Percentiles rank a stretch among this genome's conserved stretches.
Conservation (phyloP, 2,329 filamentous ascomycete genomes). For the Pseudohalonectria lignicola region DNA sequence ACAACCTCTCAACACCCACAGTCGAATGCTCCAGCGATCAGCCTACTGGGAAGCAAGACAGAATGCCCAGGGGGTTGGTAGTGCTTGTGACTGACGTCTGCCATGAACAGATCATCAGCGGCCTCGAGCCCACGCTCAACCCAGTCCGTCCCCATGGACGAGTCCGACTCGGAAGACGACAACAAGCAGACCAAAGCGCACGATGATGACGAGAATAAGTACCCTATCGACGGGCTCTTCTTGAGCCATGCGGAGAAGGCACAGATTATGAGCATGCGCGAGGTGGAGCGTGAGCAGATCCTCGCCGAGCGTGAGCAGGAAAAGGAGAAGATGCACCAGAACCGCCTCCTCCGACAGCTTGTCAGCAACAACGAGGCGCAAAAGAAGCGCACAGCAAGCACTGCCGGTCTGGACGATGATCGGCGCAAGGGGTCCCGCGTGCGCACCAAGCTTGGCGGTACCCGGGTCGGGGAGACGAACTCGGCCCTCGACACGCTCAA, state of each 20-base stretch:
- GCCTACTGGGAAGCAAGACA: no score
- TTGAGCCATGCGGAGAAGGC: constrained; percentile 62
- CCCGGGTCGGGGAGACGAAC: constrained; percentile 57
- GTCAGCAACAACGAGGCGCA: constrained; percentile 55
- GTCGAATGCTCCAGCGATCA: no score
- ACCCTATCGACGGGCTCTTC: constrained; percentile 83
- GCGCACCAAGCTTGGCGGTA: constrained; percentile 54
- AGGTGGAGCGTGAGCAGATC: constrained; percentile 83
- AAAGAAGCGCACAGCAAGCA: constrained; percentile 69
- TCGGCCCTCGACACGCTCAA: constrained; percentile 63
- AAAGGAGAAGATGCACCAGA: constrained; percentile 72
- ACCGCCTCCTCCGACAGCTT: constrained; percentile 68
- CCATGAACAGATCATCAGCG: constrained; percentile 48
- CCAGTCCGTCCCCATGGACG: constrained; percentile 80
- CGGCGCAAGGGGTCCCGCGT: constrained; percentile 64
- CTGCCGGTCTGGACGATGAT: constrained; percentile 67
- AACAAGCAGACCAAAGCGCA: constrained; percentile 22
- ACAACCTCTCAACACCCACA: no score
- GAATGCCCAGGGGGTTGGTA: no score
- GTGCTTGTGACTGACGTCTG: no score
- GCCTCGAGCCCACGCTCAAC: constrained; percentile 64
- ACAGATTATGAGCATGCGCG: constrained; percentile 74
- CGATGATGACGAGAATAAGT: constrained; percentile 53
- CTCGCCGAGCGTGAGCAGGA: constrained; percentile 79
- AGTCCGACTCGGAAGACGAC: constrained; percentile 72